Evolutionary conservation across 1,284 basidiomycete species (phyloP).

Genomic region (Trichosporon coremiiforme): DNA sequence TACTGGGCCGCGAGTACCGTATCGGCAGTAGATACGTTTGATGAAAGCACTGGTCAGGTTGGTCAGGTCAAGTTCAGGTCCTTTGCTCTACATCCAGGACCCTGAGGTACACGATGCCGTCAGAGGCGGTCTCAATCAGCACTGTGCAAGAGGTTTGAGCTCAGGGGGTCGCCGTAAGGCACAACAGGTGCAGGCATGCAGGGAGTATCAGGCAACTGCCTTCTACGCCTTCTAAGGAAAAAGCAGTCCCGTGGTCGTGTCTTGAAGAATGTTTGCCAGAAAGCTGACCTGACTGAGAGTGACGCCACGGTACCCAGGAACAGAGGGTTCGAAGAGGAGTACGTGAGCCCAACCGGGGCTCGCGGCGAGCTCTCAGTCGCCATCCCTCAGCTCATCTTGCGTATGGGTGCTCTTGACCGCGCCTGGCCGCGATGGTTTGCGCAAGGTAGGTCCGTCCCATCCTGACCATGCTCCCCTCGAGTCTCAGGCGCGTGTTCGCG

Average conservation of each 20-base stretch:
- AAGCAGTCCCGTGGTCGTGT: slow-evolving; percentile 16
- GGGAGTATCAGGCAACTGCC: background rate
- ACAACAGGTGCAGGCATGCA: slow-evolving; percentile 4
- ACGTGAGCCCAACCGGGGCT: background rate
- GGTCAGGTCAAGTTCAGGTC: slow-evolving; percentile 8
- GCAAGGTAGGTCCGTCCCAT: too few species aligned
- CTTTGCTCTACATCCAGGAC: background rate
- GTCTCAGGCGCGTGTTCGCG: slow-evolving; percentile 8
- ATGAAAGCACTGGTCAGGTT: slow-evolving; percentile 3
- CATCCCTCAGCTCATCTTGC: slow-evolving; percentile 14
- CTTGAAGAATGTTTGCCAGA: slow-evolving; percentile 6
- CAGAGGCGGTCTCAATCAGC: slow-evolving; percentile 17
- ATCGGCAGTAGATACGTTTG: slow-evolving; percentile 11
- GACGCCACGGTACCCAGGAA: slow-evolving; percentile 18
- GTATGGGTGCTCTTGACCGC: background rate
- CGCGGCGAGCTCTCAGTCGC: slow-evolving; percentile 8
- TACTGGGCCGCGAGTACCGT: background rate
- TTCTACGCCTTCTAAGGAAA: slow-evolving; percentile 11
- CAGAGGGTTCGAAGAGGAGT: slow-evolving; percentile 10
- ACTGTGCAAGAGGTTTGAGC: background rate
- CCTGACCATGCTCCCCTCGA: slow-evolving; percentile 8
- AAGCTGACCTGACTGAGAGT: slow-evolving; percentile 14
- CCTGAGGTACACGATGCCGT: slow-evolving; percentile 13
- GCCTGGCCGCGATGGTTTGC: background rate
- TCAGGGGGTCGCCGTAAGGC: background rate